These are phyloP conservation scores for Hansenula sp. DNA, from an alignment of 1,139 yeast genomes.

Conservation along the genomic window DNA sequence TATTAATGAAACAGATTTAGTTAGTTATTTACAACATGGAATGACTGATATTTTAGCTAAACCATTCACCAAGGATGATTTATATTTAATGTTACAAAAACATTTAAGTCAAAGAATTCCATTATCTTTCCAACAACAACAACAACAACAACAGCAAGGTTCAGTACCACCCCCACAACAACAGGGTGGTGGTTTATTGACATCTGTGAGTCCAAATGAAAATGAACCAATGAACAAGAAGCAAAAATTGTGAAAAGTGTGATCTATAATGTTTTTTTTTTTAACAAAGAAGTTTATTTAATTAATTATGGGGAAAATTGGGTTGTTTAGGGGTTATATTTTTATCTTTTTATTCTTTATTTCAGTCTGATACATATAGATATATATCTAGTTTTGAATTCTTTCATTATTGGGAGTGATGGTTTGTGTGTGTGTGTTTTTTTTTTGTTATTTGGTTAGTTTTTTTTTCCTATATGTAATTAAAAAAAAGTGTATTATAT, in stretches of 20 bases:
- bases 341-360: too few relatives aligned
- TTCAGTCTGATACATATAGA: too few relatives aligned
- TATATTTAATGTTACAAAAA: conserved; percentile 69
- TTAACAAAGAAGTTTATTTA: too few relatives aligned
- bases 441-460: too few relatives aligned
- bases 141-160: conserved; percentile 2
- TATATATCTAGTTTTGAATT: too few relatives aligned
- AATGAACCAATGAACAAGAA: conserved; percentile 25
- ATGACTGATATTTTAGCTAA: conserved; percentile 90
- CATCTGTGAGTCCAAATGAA: conserved; percentile 2
- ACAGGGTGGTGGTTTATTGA: background rate
- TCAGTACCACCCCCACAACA: conserved; percentile 5
- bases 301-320: too few relatives aligned
- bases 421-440: too few relatives aligned
- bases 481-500: too few relatives aligned
- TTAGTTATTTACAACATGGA: conserved; percentile 79
- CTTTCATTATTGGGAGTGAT: too few relatives aligned
- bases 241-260: conserved; percentile 23
- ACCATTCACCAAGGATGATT: conserved; percentile 85
- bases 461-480: too few relatives aligned
- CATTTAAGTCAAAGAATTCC: conserved; percentile 44
- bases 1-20: conserved; percentile 74
- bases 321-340: too few relatives aligned
- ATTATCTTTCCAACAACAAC: conserved; percentile 23
- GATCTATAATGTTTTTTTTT: background rate